Base-by-base conservation (phyloP, 495 filamentous ascomycete species). In the Aeminium ludgeri region DNA sequence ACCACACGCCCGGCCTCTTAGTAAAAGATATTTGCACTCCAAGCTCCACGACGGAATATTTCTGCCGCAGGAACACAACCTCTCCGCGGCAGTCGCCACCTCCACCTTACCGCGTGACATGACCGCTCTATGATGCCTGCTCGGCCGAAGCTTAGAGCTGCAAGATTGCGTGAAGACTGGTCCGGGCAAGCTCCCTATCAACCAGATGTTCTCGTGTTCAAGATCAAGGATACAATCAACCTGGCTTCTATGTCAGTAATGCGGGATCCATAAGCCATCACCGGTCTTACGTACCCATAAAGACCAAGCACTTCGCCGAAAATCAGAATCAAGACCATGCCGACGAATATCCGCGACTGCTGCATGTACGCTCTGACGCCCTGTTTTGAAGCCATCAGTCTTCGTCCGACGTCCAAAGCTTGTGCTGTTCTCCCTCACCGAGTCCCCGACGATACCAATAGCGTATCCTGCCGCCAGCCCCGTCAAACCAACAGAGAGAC, bases 311-410 rank as follows among this genome's bases (percentile, higher is more conserved):
- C 89, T 68, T 99, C 89, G 56, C 91, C 89, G 70, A 97, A 97
- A 93, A 97, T 97, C 70, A 97, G 86, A 70, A 97, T 97, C 57
- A 97, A 67, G 68, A 97, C 96, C 89, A 97, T 97, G 70, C 89
- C 89, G 64, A 99, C 89, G 52, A 94, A 99, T 33, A 99, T 76
- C 38, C 86, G 74, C 16, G 79, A 86, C 62, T 99, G 89, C 48
- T 78, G 74, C 86, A 99, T 91, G 62, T 91, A 99, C 36, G 85
- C 73, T 46, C 89, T 72, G 36, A 93, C 86, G 30, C 89, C 89
- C 74, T 78, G 44, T 19, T 15, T 2, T 2, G 20, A 8, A 19
- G 7, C 16, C 18, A 31, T 15, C 30, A 34, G 31, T 34, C 31
- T 34, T 20, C 25, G 12, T 33, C 31, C 12, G 5, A 33, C 16